Evolutionary conservation across 495 filamentous ascomycete genomes (phyloP).

Genomic region (Hypomontagnella monticulosa): DNA sequence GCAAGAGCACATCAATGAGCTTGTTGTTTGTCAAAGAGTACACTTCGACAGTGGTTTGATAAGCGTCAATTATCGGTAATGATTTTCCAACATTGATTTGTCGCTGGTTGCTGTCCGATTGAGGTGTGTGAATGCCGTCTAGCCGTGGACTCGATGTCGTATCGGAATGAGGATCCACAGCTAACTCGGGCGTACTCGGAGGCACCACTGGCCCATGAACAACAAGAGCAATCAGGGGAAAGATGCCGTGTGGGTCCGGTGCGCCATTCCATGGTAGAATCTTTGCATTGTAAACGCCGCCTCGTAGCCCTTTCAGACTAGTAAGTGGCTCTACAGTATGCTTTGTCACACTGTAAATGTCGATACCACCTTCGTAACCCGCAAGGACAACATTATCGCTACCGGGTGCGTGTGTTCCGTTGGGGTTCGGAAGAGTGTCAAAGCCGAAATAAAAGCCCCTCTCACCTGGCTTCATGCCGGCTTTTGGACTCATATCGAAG

Average conservation of each 20-base stretch:
- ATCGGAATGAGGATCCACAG: slow-evolving; percentile 51
- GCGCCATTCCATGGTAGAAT: slow-evolving; percentile 68
- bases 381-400: slow-evolving; percentile 76
- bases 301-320: slow-evolving; percentile 76
- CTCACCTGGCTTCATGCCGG: slow-evolving; percentile 66
- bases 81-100: slow-evolving; percentile 31
- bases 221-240: slow-evolving; percentile 76
- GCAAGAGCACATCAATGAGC: slow-evolving; percentile 74
- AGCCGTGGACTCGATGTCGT: slow-evolving; percentile 51
- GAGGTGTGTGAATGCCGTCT: slow-evolving; percentile 46
- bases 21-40: slow-evolving; percentile 78
- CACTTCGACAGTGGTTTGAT: slow-evolving; percentile 86
- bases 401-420: slow-evolving; percentile 57
- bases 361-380: slow-evolving; percentile 78
- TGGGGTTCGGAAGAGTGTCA: slow-evolving; percentile 67
- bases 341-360: slow-evolving; percentile 75
- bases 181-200: slow-evolving; percentile 42
- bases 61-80: slow-evolving; percentile 60
- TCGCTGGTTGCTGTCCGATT: slow-evolving; percentile 42
- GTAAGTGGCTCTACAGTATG: slow-evolving; percentile 71
- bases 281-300: slow-evolving; percentile 83
- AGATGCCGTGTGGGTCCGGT: slow-evolving; percentile 44
- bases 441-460: slow-evolving; percentile 81
- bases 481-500: slow-evolving; percentile 64
- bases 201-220: slow-evolving; percentile 74